Base-by-base conservation (phyloP, 225 moss, liverwort and hornwort species). In the Sphagnum tenellum region DNA sequence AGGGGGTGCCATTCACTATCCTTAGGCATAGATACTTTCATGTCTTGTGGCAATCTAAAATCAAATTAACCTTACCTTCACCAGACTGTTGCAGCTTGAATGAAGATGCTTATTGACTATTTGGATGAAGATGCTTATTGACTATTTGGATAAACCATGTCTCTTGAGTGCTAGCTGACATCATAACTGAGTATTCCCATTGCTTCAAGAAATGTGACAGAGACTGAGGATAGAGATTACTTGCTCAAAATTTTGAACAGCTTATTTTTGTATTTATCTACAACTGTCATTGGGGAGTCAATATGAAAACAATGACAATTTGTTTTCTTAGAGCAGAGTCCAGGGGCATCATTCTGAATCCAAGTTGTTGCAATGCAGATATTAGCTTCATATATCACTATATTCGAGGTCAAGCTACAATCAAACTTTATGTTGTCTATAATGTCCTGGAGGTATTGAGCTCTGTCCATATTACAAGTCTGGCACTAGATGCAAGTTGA, bases 371-470 rank as follows among this genome's bases (percentile, higher is more conserved):
- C 69, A 7, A 9, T 81, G 84, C 89, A 98, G 98, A 98, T 75
- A 89, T 98, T 62, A 98, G 98, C 72, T 89, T 93, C 76, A 87
- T 98, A 62, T 98, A 98, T 78, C 93, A 93, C 63, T 89, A 89
- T 74, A 98, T 98, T 75, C 89, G 98, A 63, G 90, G 90, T 64
- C 90, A 93, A 73, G 93, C 93, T 46, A 86, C 87, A 44, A 86
- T 98, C 61, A 98, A 98, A 86, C 81, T 98, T 45, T 98, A 98
- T 70, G 98, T 98, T 62, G 88, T 98, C 72, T 98, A 89, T 74
- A 98, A 98, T 76, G 89, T 89, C 65, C 88, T 98, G 62, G 98
- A 98, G 98, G 96, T 98, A 61, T 71, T 29, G 29, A 29, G 29
- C 29, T 29, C 29, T 29, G 29, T 29, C 29, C 29, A 29, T 0